Evolutionary conservation across 257 asterid genomes (phyloP), one percentile per base, ranked within the genome.

Genomic region (Solanum megistacrolobum): DNA sequence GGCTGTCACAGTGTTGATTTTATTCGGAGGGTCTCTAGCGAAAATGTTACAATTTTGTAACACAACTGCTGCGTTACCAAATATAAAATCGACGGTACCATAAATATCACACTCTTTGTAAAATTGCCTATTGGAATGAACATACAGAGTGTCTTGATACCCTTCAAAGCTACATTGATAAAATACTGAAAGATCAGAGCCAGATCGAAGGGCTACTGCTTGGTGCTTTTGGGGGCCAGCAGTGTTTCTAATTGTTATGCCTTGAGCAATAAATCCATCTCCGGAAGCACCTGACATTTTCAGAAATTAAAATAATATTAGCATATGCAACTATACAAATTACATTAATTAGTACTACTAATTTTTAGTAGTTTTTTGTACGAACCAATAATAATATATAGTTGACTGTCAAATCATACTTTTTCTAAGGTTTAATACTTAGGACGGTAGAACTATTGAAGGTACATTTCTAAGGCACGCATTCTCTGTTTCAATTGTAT

Each of bases 81-180:
- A 95, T 10, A 97, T 94, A 88, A 95, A 97, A 89, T 97, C 99
- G 0, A 95, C 96, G 0, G 99, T 97, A 9, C 98, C 99, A 55
- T 94, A 94, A 43, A 97, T 90, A 86, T 94, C 94, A 86, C 99
- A 97, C 14, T 94, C 92, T 36, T 93, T 82, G 76, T 93, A 97
- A 90, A 97, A 95, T 86, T 97, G 98, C 6, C 97, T 87, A 4
- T 93, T 84, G 0, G 98, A 92, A 55, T 93, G 95, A 52, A 88
- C 96, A 84, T 95, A 97, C 9, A 96, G 93, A 0, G 99, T 97
- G 88, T 97, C 99, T 88, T 97, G 99, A 79, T 95, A 96, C 0
- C 99, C 98, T 78, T 95, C 98, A 71, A 97, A 94, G 72, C 98
- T 94, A 89, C 99, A 97, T 20, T 89, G 93, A 88, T 93, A 96